Percentiles rank a stretch among this genome's conserved stretches.
These are phyloP conservation scores for Fonsecaea monophora DNA, from an alignment of 2,329 filamentous ascomycete genomes.

Conservation along the genomic window DNA sequence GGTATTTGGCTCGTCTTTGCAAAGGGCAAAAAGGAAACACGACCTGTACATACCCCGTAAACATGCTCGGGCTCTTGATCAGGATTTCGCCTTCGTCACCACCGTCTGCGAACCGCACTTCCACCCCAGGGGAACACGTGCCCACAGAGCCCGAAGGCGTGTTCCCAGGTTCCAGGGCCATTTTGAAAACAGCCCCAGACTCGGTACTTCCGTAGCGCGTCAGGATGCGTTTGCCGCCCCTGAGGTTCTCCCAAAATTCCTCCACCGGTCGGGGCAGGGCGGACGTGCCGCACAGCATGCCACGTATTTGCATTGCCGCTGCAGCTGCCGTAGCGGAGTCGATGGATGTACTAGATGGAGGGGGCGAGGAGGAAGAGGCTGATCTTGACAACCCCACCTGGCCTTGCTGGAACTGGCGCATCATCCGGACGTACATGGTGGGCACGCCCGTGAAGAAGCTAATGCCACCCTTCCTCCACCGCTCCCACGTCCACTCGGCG, in stretches of 20 bases:
- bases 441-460: slow-evolving; percentile 49
- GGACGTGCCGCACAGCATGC: slow-evolving; percentile 46
- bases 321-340: slow-evolving; percentile 44
- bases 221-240: slow-evolving; percentile 48
- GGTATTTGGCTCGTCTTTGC: slow-evolving; percentile 30
- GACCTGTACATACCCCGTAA: slow-evolving; percentile 35
- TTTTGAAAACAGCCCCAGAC: slow-evolving; percentile 51
- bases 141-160: slow-evolving; percentile 39
- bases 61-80: slow-evolving; percentile 49
- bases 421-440: slow-evolving; percentile 50
- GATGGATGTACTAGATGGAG: slow-evolving; percentile 44
- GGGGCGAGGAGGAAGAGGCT: slow-evolving; percentile 43
- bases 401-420: slow-evolving; percentile 47
- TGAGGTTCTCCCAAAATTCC: slow-evolving; percentile 55
- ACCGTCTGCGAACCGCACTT: slow-evolving; percentile 49
- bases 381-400: background rate
- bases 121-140: slow-evolving; percentile 46
- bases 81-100: slow-evolving; percentile 57
- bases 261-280: slow-evolving; percentile 57
- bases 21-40: slow-evolving; percentile 43
- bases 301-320: slow-evolving; percentile 37
- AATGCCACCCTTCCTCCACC: slow-evolving; percentile 43
- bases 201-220: slow-evolving; percentile 54
- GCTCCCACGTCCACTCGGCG: slow-evolving; percentile 47
- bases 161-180: slow-evolving; percentile 37